phyloP scores from a whole-genome alignment of 73 alveolate species.

The Tetrahymena elliotti region DNA sequence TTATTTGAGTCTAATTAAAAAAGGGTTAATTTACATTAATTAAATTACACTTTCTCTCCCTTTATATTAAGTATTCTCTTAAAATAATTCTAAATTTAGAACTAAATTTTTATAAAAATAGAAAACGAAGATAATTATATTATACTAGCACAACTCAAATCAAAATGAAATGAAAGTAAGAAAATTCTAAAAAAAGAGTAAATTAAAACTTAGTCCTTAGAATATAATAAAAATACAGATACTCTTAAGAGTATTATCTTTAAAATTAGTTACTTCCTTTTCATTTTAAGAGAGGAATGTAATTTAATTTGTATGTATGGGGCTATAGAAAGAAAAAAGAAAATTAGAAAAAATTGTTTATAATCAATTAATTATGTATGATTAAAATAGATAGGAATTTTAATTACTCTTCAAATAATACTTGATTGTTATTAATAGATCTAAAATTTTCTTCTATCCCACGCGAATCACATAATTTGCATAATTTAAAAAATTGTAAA shows the following conservation, averaged over 20 bases:
- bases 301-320: neutral
- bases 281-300: neutral
- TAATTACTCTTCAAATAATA: neutral
- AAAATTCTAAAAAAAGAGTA: too few relatives aligned
- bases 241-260: neutral
- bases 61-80: too few relatives aligned
- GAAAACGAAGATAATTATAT: too few relatives aligned
- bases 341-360: neutral
- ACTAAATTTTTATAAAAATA: too few relatives aligned
- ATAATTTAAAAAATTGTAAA: too few relatives aligned
- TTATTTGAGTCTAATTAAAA: too few relatives aligned
- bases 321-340: neutral
- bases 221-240: too few relatives aligned
- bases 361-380: neutral
- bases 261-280: too few relatives aligned
- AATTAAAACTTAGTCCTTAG: neutral
- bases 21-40: neutral
- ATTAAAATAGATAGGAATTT: neutral
- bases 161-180: neutral
- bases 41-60: neutral
- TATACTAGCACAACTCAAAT: neutral
- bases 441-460: neutral
- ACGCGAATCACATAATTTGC: neutral
- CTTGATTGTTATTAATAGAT: too few relatives aligned
- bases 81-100: neutral